These are phyloP conservation scores for Plasmodium reichenowi DNA, from an alignment of 169 alveolate genomes.

Conservation along the genomic window DNA sequence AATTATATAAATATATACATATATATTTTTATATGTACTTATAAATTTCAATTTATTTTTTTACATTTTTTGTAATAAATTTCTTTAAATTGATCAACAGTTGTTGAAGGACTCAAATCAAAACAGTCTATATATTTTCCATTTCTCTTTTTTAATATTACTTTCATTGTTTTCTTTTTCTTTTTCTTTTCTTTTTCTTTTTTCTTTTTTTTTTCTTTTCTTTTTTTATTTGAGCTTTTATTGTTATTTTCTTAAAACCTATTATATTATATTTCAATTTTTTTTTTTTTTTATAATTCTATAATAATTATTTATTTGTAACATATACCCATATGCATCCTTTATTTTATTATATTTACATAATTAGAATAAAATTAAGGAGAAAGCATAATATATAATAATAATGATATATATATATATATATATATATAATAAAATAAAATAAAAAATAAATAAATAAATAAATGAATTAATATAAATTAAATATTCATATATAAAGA, in stretches of 20 bases:
- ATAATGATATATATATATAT: too few species aligned
- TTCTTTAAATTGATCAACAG: conserved; percentile 81
- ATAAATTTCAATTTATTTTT: neutral
- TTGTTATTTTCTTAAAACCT: neutral
- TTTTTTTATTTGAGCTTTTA: conserved; percentile 7
- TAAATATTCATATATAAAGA: too few species aligned
- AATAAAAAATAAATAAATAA: too few species aligned
- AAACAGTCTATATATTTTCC: conserved; percentile 86
- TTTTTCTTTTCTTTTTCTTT: too few species aligned
- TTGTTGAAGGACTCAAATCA: conserved; percentile 80
- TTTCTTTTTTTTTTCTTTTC: conserved; percentile 6
- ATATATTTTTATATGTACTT: neutral
- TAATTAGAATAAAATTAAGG: too few species aligned
- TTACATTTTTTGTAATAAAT: conserved; percentile 82
- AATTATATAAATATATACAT: neutral
- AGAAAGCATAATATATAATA: too few species aligned
- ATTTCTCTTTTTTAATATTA: conserved; percentile 79
- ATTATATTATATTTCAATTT: neutral
- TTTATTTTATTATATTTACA: too few species aligned
- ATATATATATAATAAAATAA: too few species aligned
- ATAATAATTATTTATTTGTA: too few species aligned
- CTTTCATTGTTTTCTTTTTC: conserved; percentile 74
- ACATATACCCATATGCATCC: too few species aligned
- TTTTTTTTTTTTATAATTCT: too few species aligned
- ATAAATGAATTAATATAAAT: too few species aligned